Evolutionary conservation across 306 rosid genomes (phyloP), one percentile per base, ranked within the genome.

Genomic region (Acacia acuminata): DNA sequence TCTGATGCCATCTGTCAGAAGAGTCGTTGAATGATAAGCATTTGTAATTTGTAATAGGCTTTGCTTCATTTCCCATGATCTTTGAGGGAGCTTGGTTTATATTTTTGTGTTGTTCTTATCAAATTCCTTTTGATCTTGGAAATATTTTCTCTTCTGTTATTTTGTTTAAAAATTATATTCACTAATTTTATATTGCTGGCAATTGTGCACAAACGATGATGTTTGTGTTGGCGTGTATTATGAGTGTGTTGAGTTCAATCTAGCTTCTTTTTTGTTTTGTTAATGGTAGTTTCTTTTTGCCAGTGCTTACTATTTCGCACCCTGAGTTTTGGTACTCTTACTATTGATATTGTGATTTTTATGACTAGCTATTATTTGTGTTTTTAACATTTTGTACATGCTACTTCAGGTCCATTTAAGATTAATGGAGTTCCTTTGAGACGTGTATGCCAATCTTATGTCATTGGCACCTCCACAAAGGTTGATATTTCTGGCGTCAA

Each of bases 391-490:
- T 76, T 65, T 10, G 17, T 5, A 0, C 44, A 43, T 81, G 9
- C 17, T 44, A 38, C 47, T 73, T 70, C 75, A 90, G 94, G 96
- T 5, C 96, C 94, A 30, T 92, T 88, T 79, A 88, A 88, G 84
- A 82, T 92, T 14, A 92, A 92, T 10, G 96, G 94, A 32, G 96
- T 92, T 77, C 94, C 96, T 13, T 85, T 92, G 81, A 90, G 96
- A 81, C 91, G 96, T 16, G 94, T 92, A 42, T 85, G 89, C 30
- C 96, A 92, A 25, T 79, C 96, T 2, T 92, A 92, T 17, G 91
- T 90, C 42, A 88, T 90, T 81, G 91, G 84, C 30, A 92, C 96
- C 51, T 90, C 96, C 55, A 90, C 94, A 19, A 87, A 90, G 83
- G 88, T 92, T 22, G 96, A 92, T 79, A 45, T 92, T 25, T 84